A percentile compares a stretch with the other conserved stretches of the same genome.
These are phyloP conservation scores for Tylopilus orsonianus DNA, from an alignment of 1,284 basidiomycete species.

Conservation along the genomic window DNA sequence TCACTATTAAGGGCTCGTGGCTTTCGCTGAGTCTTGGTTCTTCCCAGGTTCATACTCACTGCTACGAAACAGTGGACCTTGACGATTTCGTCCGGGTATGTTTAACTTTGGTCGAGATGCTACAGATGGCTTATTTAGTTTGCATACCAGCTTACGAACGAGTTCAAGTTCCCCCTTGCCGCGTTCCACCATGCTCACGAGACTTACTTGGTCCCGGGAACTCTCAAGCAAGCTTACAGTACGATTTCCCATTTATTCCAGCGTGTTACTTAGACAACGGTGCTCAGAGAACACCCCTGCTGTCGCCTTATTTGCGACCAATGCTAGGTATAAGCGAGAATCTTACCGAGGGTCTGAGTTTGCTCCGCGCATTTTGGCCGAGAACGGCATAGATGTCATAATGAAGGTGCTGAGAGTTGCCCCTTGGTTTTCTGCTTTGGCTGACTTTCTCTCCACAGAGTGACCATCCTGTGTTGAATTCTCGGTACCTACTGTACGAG, in stretches of 20 bases:
- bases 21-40: neutral
- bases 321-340: constrained; percentile 78
- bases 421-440: neutral
- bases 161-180: constrained; percentile 75
- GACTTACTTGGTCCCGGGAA: constrained; percentile 73
- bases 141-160: constrained; percentile 63
- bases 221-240: constrained; percentile 74
- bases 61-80: constrained; percentile 78
- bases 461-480: constrained; percentile 75
- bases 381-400: constrained; percentile 72
- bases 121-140: constrained; percentile 11
- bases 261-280: neutral
- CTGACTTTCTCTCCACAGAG: constrained; percentile 46
- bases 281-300: constrained; percentile 55
- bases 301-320: constrained; percentile 73
- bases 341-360: constrained; percentile 85
- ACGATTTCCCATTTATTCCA: constrained; percentile 14
- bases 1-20: neutral
- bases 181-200: constrained; percentile 84
- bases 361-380: constrained; percentile 76
- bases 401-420: constrained; percentile 58
- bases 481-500: constrained; percentile 78
- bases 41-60: constrained; percentile 72
- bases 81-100: constrained; percentile 73
- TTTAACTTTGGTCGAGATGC: constrained; percentile 12